Conservation (phyloP, 805 yeast genomes). For the Barnettozyma salicaria region DNA sequence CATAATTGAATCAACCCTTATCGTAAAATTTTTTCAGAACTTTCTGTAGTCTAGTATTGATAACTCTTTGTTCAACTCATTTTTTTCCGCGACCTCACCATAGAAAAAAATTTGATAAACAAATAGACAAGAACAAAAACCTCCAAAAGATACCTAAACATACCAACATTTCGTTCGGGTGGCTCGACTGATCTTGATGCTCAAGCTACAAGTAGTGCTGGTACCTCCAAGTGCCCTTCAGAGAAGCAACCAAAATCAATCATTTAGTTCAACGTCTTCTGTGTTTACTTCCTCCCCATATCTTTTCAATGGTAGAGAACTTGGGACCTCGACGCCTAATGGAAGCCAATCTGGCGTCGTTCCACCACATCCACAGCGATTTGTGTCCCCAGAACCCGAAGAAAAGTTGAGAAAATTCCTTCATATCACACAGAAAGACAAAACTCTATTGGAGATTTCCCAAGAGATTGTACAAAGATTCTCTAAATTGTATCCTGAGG, state of each 20-base stretch:
- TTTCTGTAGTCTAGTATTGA: too few species aligned
- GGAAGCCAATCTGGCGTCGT: conserved; percentile 4
- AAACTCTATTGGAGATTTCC: conserved; percentile 43
- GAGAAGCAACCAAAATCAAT: conserved; percentile 10
- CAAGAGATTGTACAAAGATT: conserved; percentile 52
- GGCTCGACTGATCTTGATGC: conserved; percentile 4
- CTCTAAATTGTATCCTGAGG: conserved; percentile 58
- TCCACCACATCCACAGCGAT: background rate
- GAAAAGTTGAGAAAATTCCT: conserved; percentile 47
- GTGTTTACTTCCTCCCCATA: conserved; percentile 11
- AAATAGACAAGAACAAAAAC: background rate
- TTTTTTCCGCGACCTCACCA: background rate
- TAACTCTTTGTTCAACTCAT: too few species aligned
- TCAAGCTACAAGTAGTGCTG: conserved; percentile 31
- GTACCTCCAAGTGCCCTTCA: conserved; percentile 35
- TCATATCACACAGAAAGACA: conserved; percentile 49
- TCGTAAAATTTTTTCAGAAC: too few species aligned
- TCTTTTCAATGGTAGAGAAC: conserved; percentile 4
- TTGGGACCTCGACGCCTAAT: conserved; percentile 12
- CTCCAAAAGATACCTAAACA: background rate
- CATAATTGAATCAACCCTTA: too few species aligned
- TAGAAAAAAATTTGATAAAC: background rate
- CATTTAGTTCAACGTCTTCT: conserved; percentile 1
- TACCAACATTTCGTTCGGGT: too few species aligned
- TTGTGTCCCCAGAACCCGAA: conserved; percentile 21